Evolutionary conservation across 805 yeast genomes (phyloP).

Genomic region (Candida piceae): DNA sequence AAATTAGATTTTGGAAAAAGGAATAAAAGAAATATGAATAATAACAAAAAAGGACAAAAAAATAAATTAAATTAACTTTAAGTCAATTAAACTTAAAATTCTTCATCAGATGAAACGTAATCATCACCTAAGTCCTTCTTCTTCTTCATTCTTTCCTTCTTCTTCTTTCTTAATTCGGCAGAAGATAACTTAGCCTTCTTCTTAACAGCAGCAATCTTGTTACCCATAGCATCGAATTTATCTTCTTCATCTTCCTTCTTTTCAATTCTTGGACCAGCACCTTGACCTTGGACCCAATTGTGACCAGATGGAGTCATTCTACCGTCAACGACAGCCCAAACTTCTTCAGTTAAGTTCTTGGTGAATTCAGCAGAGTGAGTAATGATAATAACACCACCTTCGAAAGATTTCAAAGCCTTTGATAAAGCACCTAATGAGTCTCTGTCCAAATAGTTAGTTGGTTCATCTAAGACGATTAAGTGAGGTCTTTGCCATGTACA

Average conservation of each 20-base stretch:
- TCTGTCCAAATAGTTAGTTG: conserved; percentile 98
- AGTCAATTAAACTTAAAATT: conserved; percentile 41
- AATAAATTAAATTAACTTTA: conserved; percentile 1
- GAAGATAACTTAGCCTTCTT: conserved; percentile 97
- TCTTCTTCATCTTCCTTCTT: conserved; percentile 95
- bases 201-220: conserved; percentile 95
- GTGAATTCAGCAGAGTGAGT: conserved; percentile 99
- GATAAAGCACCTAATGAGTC: conserved; percentile 99
- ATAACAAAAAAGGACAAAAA: conserved; percentile 6
- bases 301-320: conserved; percentile 99
- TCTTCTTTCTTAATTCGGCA: conserved; percentile 99
- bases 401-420: conserved; percentile 97
- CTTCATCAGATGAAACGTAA: conserved; percentile 96
- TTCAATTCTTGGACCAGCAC: conserved; percentile 99
- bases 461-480: conserved; percentile 98
- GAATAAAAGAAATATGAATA: conserved; percentile 5
- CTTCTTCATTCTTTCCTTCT: conserved; percentile 99
- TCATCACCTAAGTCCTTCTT: conserved; percentile 99
- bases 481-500: conserved; percentile 99
- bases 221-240: conserved; percentile 99
- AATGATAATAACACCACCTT: conserved; percentile 99
- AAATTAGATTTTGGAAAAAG: neutral
- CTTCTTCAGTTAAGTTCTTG: conserved; percentile 98
- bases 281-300: conserved; percentile 99
- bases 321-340: conserved; percentile 99